Evolutionary conservation across 805 yeast species (phyloP), one percentile per base, ranked within the genome.

Genomic region (Yamadazyma phyllophila): DNA sequence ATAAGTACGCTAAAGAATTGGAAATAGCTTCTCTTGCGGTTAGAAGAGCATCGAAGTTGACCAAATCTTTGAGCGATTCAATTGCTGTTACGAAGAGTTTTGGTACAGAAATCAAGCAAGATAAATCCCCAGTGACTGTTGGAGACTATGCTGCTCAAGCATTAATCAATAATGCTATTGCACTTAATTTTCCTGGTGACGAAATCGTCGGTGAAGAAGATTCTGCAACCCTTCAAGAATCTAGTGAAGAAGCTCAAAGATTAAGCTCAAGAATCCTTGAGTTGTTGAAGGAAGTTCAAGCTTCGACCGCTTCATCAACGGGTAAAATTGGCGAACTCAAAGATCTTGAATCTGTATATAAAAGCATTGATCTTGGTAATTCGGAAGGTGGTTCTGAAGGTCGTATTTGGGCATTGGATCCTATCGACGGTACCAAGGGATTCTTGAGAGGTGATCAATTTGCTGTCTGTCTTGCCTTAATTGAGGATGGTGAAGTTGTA

Each of bases 131-230:
- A 1, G 99, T 94, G 12, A 94, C 99, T 1, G 73, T 88, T 45
- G 99, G 98, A 13, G 99, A 94, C 63, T 94, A 86, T 61, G 96
- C 96, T 3, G 91, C 97, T 0, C 99, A 94, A 60, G 96, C 97
- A 0, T 80, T 92, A 37, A 82, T 94, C 47, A 92, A 90, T 65
- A 81, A 88, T 47, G 91, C 97, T 2, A 78, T 94, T 47, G 75
- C 79, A 57, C 64, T 78, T 44, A 85, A 83, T 53, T 94, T 94
- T 71, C 96, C 97, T 1, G 53, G 60, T 3, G 99, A 94, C 63
- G 83, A 81, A 45, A 81, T 94, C 49, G 96, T 94, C 5, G 99
- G 97, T 15, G 99, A 94, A 65, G 99, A 94, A 61, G 91, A 88
- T 50, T 83, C 97, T 1, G 77, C 69, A 2, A 78, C 82, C 39